These are phyloP conservation scores for Mucuna pruriens DNA, from an alignment of 306 rosid species.

Conservation along the genomic window DNA sequence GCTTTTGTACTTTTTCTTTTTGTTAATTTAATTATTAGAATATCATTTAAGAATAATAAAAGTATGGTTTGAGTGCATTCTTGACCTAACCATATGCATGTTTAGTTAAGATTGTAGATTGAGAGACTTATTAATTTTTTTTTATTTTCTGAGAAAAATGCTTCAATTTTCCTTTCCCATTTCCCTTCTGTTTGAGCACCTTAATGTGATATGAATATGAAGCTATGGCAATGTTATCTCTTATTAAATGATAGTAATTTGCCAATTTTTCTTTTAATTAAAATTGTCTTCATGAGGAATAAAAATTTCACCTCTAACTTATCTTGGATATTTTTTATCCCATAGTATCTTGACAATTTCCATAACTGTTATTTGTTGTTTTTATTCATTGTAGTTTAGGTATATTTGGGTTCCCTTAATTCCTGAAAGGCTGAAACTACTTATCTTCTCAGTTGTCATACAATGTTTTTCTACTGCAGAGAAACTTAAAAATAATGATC, in stretches of 20 bases:
- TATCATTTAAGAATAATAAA: constrained; percentile 29
- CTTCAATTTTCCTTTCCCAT: background rate
- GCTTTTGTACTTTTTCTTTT: background rate
- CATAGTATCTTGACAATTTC: background rate
- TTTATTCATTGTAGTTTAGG: constrained; percentile 33
- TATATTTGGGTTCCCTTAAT: constrained; percentile 32
- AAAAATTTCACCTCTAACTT: background rate
- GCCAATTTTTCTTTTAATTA: constrained; percentile 12
- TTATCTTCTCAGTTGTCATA: constrained; percentile 44
- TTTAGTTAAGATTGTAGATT: constrained; percentile 30
- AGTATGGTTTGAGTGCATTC: constrained; percentile 10
- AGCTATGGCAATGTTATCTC: background rate
- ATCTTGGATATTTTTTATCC: constrained; percentile 7
- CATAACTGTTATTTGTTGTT: constrained; percentile 27
- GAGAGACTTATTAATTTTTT: background rate
- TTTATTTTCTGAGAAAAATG: constrained; percentile 8
- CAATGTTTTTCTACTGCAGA: constrained; percentile 62
- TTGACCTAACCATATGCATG: constrained; percentile 11
- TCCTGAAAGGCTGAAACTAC: constrained; percentile 36
- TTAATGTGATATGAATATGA: constrained; percentile 30
- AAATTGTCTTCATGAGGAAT: constrained; percentile 15
- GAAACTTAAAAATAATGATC: constrained; percentile 93
- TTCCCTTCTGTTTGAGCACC: constrained; percentile 14
- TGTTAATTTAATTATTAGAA: constrained; percentile 21
- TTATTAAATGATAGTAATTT: constrained; percentile 20